Evolutionary conservation across 495 filamentous ascomycete species (phyloP), one percentile per base, ranked within the genome.

Genomic region (Jackrogersella minutella): DNA sequence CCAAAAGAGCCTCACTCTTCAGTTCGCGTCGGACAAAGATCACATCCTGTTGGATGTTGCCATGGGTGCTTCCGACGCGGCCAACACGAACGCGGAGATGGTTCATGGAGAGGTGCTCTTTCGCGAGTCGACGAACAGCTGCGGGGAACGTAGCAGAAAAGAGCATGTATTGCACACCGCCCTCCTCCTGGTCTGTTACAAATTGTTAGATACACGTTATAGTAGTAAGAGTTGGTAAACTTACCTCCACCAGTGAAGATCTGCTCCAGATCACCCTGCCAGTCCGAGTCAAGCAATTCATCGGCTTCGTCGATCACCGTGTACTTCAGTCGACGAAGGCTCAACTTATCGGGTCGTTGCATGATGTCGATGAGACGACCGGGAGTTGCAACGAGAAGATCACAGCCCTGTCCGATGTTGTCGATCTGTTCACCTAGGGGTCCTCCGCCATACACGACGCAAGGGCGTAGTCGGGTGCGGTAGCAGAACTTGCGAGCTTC

Each of bases 221-320:
- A 37, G 30, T 3, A 4, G 10, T 39, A 21, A 8, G 30, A 16
- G 19, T 5, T n/a, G n/a, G 24, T 30, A 26, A 53, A 77, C 85
- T 80, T 83, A 91, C 91, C 90, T 71, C 89, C 90, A 53, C 91
- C 91, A 56, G 83, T 79, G 81, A 97, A 86, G 53, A 97, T 89
- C 61, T 84, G 81, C 11, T 80, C 77, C 50, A 97, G 80, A 1
- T 91, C 87, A 0, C 83, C 77, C 44, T 89, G 82, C 92, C 93
- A 97, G 70, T 92, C 91, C 0, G 76, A 36, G 4, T 88, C 74
- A 0, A 99, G 84, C 82, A 98, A 87, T 79, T 97, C 93, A 74
- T 99, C 95, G 0, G 95, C 95, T 74, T 99, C 95, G 53, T 98
- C 95, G 62, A 99, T 90, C 55, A 99, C 86, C 64, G 95, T 79